Evolutionary conservation across 306 rosid genomes (phyloP), one percentile per base, ranked within the genome.

Genomic region (Cicer bijugum): DNA sequence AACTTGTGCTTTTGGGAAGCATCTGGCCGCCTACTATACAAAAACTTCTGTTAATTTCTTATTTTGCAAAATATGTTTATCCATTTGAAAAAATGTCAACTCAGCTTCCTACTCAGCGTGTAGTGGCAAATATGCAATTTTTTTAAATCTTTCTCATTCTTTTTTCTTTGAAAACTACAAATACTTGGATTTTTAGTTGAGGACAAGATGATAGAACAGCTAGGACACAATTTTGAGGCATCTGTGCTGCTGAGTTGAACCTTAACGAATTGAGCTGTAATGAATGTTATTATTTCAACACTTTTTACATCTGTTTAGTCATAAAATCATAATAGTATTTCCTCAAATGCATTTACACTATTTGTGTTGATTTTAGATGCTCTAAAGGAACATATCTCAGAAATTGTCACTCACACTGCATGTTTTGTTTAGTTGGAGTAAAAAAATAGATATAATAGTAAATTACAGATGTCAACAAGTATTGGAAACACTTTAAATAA

Each of bases 241-340:
- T 58, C 8, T 43, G 47, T 56, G 63, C 60, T 76, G 71, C 44
- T 28, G 50, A 71, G 65, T 50, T 51, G 61, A 81, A 66, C 45
- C 69, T 57, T 17, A 50, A 72, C 42, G 50, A 72, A 47, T 28
- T 77, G 79, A 71, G 28, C 45, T 72, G 72, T 72, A 82, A 71
- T 42, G 75, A 38, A 19, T 58, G 15, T 66, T 60, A 64, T 80
- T 47, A 33, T 12, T 59, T 59, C 5, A 33, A 28, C 5, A 59
- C 35, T 10, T 12, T 59, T 59, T 28, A 59, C 43, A 6, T 35
- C 1, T 14, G 6, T 16, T 8, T 53, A 17, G 60, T 9, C 60
- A 16, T 16, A 16, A 16, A 53, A 33, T 58, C 16, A 33, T 12
- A 58, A 33, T 58, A 12, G 23, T 57, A 23, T 28, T 28, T 58